These are phyloP conservation scores for Polychaeton citri DNA, from an alignment of 2,329 filamentous ascomycete genomes.

Conservation along the genomic window DNA sequence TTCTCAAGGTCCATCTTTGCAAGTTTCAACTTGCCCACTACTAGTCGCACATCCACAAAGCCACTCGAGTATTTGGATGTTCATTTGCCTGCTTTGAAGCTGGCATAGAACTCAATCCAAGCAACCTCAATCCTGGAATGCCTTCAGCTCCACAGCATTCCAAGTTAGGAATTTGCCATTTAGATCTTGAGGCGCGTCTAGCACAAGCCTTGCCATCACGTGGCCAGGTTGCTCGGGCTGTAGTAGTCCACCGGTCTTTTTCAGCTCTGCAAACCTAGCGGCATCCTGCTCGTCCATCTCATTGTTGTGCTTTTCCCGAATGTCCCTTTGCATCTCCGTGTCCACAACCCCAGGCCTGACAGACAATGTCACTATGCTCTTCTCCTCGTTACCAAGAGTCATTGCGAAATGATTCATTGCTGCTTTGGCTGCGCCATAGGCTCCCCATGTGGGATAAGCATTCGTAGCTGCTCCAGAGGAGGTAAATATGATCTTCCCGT, in stretches of 20 bases:
- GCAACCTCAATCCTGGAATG: conserved; percentile 14
- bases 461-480: conserved; percentile 63
- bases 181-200: conserved; percentile 51
- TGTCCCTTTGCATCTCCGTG: conserved; percentile 77
- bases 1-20: no score
- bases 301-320: conserved; percentile 57
- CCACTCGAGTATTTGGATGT: no score
- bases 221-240: conserved; percentile 72
- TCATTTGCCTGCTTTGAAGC: conserved; percentile 1
- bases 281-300: conserved; percentile 46
- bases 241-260: conserved; percentile 58
- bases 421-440: conserved; percentile 74
- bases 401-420: conserved; percentile 66
- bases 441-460: conserved; percentile 60
- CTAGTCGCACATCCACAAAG: no score
- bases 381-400: conserved; percentile 65
- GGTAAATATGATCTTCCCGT: conserved; percentile 62
- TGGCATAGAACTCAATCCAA: no score
- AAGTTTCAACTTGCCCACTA: no score
- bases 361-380: conserved; percentile 57
- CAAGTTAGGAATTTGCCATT: conserved; percentile 66
- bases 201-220: conserved; percentile 69
- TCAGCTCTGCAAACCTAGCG: conserved; percentile 54
- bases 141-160: conserved; percentile 19
- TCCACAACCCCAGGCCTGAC: conserved; percentile 72